These are phyloP conservation scores for Euphrasia confusa DNA, from an alignment of 257 asterid species.

Conservation along the genomic window DNA sequence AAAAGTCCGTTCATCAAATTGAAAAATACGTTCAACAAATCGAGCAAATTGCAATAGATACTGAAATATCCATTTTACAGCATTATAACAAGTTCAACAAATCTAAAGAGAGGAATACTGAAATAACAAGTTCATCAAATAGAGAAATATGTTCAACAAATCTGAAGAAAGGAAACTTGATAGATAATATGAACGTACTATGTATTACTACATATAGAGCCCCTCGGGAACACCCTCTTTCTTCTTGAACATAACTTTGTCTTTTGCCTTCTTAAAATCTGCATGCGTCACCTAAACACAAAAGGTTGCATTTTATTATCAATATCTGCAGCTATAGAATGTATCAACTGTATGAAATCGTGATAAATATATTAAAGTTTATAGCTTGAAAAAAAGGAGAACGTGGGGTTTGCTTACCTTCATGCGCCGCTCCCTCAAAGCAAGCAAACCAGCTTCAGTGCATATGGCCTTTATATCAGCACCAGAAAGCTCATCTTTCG, in stretches of 20 bases:
- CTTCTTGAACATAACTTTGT: conserved; percentile 6
- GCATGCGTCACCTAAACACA: conserved; percentile 1
- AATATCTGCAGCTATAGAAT: not conserved
- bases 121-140: not conserved
- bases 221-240: conserved; percentile 10
- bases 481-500: conserved; percentile 55
- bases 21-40: no score
- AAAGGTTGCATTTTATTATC: not conserved
- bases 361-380: not conserved
- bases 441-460: conserved; percentile 62
- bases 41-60: no score
- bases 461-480: conserved; percentile 61
- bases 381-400: not conserved
- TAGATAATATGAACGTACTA: not conserved
- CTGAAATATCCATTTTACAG: no score
- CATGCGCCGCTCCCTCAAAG: conserved; percentile 60
- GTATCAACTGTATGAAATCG: not conserved
- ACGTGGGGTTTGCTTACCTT: conserved; percentile 31
- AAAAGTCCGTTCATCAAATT: no score
- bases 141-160: not conserved
- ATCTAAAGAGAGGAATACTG: not conserved
- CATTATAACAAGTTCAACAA: not conserved
- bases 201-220: not conserved
- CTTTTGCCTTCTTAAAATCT: conserved; percentile 8
- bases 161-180: not conserved